Conservation (phyloP, 176 grass and related monocot genomes). For the Bromus sterilis region DNA sequence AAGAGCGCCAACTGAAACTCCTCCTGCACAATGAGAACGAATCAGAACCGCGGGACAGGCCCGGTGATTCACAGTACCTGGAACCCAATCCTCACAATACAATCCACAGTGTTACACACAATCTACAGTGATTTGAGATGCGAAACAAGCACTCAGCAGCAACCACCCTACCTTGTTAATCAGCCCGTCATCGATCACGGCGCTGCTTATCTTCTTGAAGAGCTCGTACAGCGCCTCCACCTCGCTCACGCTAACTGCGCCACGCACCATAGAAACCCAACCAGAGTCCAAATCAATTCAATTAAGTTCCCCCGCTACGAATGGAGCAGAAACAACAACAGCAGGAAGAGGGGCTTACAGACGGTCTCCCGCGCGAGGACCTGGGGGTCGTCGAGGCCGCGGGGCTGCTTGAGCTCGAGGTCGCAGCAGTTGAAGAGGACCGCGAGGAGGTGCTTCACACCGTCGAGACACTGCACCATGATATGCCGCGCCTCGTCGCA, state of each 20-base stretch:
- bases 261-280: not conserved
- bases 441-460: slow-evolving; percentile 61
- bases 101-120: not conserved
- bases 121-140: not conserved
- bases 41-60: not conserved
- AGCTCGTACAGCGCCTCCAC: slow-evolving; percentile 78
- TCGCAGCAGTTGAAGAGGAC: slow-evolving; percentile 70
- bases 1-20: slow-evolving; percentile 83
- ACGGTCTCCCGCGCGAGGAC: slow-evolving; percentile 85
- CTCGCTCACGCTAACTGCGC: slow-evolving; percentile 82
- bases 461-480: slow-evolving; percentile 95
- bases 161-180: slow-evolving; percentile 67
- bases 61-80: not conserved
- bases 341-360: slow-evolving; percentile 41
- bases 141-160: not conserved
- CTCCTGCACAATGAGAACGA: slow-evolving; percentile 42
- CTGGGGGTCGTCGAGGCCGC: slow-evolving; percentile 74
- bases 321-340: not conserved
- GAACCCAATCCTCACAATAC: not conserved
- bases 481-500: slow-evolving; percentile 7
- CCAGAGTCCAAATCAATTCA: not conserved
- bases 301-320: not conserved
- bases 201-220: slow-evolving; percentile 90
- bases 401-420: slow-evolving; percentile 60
- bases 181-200: slow-evolving; percentile 72